Percentiles rank a stretch among this genome's conserved stretches.
Conservation (phyloP, 2,329 filamentous ascomycete genomes). For the Passalora sequoiae region DNA sequence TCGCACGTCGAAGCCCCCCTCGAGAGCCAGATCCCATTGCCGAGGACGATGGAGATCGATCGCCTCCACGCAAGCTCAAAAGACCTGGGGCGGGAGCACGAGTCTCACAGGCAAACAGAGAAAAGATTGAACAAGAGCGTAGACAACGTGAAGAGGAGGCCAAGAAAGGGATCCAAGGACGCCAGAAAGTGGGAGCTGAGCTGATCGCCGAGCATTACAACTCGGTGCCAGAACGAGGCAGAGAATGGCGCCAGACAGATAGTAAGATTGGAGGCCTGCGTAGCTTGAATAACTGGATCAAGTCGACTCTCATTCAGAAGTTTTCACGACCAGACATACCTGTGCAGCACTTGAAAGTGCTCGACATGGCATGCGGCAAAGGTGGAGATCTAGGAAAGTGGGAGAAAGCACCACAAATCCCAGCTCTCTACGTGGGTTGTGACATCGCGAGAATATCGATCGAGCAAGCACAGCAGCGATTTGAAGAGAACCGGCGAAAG, state of each 20-base stretch:
- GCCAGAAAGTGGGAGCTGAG: slow-evolving; percentile 43
- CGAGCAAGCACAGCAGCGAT: slow-evolving; percentile 80
- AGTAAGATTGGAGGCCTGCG: slow-evolving; percentile 92
- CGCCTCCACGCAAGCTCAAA: slow-evolving; percentile 36
- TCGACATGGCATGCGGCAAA: slow-evolving; percentile 96
- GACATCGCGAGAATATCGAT: slow-evolving; percentile 92
- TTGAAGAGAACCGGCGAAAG: slow-evolving; percentile 44
- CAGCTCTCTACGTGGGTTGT: slow-evolving; percentile 89
- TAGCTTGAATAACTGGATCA: slow-evolving; percentile 98
- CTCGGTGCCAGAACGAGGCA: slow-evolving; percentile 82
- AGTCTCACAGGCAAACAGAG: slow-evolving; percentile 62
- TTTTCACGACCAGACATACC: slow-evolving; percentile 57
- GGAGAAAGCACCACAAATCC: slow-evolving; percentile 84
- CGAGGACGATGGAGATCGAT: slow-evolving; percentile 26
- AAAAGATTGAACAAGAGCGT: slow-evolving; percentile 57
- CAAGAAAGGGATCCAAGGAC: slow-evolving; percentile 33
- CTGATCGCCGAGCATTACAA: slow-evolving; percentile 95
- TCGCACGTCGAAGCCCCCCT: slow-evolving; percentile 31
- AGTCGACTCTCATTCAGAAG: slow-evolving; percentile 94
- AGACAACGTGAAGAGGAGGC: slow-evolving; percentile 37
- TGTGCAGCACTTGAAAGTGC: slow-evolving; percentile 63
- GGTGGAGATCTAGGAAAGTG: slow-evolving; percentile 93
- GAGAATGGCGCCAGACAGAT: slow-evolving; percentile 90
- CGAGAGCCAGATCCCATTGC: slow-evolving; percentile 8
- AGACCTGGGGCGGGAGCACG: slow-evolving; percentile 44